phyloP scores from a whole-genome alignment of 1,284 basidiomycete species.

The Fomitopsis palustris region DNA sequence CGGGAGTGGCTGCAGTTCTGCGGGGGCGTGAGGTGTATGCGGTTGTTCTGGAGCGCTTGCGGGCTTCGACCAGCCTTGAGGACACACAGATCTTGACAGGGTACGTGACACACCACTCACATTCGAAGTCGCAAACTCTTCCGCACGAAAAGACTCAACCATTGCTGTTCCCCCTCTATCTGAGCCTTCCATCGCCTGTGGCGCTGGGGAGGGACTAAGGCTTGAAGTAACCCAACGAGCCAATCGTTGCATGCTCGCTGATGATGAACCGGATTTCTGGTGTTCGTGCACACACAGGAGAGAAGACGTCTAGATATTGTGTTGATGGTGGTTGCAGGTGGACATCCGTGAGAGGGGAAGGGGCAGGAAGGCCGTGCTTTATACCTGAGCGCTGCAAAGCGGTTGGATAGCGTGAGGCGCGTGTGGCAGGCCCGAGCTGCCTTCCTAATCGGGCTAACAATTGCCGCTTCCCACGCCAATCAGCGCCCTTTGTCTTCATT shows the following conservation, averaged over 20 bases:
- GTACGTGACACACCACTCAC: constrained; percentile 2
- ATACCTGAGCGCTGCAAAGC: neutral
- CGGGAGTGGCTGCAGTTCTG: neutral
- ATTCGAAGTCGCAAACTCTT: neutral
- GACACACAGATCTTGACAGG: neutral
- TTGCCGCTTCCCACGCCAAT: neutral
- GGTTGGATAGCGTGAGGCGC: neutral
- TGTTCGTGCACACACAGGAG: neutral
- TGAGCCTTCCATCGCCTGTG: neutral
- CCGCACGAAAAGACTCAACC: neutral
- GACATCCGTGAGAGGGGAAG: constrained; percentile 2
- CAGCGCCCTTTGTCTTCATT: neutral
- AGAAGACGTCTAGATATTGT: neutral
- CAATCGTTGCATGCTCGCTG: neutral
- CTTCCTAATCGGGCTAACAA: neutral
- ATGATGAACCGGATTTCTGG: neutral
- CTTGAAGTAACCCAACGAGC: neutral
- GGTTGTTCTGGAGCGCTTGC: neutral
- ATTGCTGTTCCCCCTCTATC: neutral
- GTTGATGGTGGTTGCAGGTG: neutral
- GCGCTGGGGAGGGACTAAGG: neutral
- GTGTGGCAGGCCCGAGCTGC: neutral
- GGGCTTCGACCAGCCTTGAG: constrained; percentile 2
- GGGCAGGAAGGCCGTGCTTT: neutral
- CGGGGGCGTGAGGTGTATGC: neutral